phyloP scores from a whole-genome alignment of 345 rosid genomes.

The Hypericum perforatum region DNA sequence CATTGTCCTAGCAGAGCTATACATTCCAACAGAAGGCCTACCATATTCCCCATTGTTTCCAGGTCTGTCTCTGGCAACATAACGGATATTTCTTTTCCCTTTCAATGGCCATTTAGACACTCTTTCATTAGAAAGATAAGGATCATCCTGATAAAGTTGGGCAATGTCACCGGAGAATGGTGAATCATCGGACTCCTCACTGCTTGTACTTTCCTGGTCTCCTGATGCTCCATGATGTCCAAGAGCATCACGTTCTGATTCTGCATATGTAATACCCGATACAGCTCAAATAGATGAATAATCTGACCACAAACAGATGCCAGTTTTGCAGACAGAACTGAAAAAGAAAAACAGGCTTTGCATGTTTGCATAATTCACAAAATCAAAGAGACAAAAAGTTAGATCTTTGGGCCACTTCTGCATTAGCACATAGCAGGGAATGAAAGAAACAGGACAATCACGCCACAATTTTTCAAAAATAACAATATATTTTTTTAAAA shows the following conservation, averaged over 20 bases:
- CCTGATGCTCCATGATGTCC: constrained; percentile 33
- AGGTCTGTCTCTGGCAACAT: constrained; percentile 43
- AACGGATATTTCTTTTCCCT: constrained; percentile 78
- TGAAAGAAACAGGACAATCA: too few relatives aligned
- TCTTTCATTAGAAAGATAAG: constrained; percentile 37
- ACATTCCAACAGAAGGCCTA: constrained; percentile 31
- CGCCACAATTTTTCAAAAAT: too few relatives aligned
- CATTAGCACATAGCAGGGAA: too few relatives aligned
- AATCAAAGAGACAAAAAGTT: too few relatives aligned
- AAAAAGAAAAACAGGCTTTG: background rate
- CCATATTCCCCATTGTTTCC: constrained; percentile 20
- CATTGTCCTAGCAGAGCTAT: constrained; percentile 32
- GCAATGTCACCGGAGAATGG: constrained; percentile 57
- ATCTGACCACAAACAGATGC: background rate
- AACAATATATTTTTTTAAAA: too few relatives aligned
- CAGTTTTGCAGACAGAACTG: constrained; percentile 6
- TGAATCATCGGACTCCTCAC: constrained; percentile 63
- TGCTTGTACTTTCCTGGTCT: constrained; percentile 61
- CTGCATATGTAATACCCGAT: constrained; percentile 16
- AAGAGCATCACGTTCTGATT: constrained; percentile 21
- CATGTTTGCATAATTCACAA: too few relatives aligned
- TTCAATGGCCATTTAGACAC: constrained; percentile 89
- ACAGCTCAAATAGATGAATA: constrained; percentile 19
- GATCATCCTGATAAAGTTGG: constrained; percentile 39
- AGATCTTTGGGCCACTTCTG: too few relatives aligned